These are phyloP conservation scores for Pistacia integerrima DNA, from an alignment of 345 rosid species.

Conservation along the genomic window DNA sequence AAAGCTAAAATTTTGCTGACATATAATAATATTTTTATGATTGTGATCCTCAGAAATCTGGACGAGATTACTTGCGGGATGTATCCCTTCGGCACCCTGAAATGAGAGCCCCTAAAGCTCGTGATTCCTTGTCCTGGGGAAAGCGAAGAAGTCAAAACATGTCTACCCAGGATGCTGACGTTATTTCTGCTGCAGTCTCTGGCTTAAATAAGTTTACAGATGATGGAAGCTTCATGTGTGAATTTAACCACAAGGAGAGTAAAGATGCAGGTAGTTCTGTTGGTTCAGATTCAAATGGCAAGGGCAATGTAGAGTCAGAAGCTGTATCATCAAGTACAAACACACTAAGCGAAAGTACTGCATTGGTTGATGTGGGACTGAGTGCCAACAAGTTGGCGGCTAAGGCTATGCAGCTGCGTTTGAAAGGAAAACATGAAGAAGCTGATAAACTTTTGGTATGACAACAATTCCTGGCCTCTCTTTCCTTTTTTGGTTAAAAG, in stretches of 20 bases:
- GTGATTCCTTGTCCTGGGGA: constrained; percentile 74
- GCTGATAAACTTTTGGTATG: constrained; percentile 81
- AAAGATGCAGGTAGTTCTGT: constrained; percentile 30
- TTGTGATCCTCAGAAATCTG: constrained; percentile 36
- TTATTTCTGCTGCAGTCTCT: constrained; percentile 59
- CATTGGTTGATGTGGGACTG: constrained; percentile 36
- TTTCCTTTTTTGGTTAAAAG: neutral
- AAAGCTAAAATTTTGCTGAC: neutral
- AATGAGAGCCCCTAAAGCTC: constrained; percentile 73
- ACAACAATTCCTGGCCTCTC: constrained; percentile 8
- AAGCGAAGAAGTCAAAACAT: constrained; percentile 48
- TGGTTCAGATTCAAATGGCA: constrained; percentile 31
- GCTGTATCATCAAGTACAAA: constrained; percentile 22
- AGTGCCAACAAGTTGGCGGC: constrained; percentile 86
- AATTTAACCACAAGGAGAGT: constrained; percentile 42
- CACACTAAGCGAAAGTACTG: constrained; percentile 30
- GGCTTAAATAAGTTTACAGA: constrained; percentile 67
- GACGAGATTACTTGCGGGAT: constrained; percentile 61
- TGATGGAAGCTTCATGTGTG: constrained; percentile 81
- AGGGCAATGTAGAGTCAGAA: constrained; percentile 25
- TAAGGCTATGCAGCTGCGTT: constrained; percentile 82
- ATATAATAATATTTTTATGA: constrained; percentile 8
- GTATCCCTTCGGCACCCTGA: constrained; percentile 56
- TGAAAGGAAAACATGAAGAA: constrained; percentile 90
- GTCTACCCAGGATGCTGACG: constrained; percentile 49